These are phyloP conservation scores for Amyloporia xantha DNA, from an alignment of 768 basidiomycete genomes.

Conservation along the genomic window DNA sequence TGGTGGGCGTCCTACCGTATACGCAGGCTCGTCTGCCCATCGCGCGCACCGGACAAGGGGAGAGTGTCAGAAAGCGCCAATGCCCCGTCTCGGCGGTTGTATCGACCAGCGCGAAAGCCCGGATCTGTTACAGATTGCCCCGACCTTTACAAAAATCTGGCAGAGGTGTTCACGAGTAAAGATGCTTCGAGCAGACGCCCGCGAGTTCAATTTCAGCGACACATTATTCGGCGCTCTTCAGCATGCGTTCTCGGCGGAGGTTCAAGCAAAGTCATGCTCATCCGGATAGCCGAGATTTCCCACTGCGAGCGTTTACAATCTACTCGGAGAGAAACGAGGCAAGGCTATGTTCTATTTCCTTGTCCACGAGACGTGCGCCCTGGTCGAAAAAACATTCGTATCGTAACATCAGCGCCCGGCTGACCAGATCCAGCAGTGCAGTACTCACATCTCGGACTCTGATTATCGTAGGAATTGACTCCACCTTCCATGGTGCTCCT, in stretches of 20 bases:
- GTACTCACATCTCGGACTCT: slow-evolving; percentile 48
- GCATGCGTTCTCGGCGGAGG: slow-evolving; percentile 1
- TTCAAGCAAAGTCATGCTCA: neutral
- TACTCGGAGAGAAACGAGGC: slow-evolving; percentile 8
- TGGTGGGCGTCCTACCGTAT: neutral
- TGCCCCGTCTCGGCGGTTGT: no score
- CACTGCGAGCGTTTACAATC: neutral
- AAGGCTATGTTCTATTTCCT: slow-evolving; percentile 26
- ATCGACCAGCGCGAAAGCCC: no score
- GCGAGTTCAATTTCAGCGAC: no score
- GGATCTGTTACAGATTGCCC: no score
- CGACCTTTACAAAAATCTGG: no score
- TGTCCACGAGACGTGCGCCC: slow-evolving; percentile 36
- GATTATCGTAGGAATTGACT: slow-evolving; percentile 60
- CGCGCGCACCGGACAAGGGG: no score
- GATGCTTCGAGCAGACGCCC: no score
- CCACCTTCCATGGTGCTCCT: slow-evolving; percentile 54
- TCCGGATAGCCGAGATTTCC: neutral
- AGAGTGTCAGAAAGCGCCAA: no score
- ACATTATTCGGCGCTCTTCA: neutral
- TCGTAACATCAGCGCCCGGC: neutral
- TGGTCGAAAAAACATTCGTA: neutral
- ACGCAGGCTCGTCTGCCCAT: neutral
- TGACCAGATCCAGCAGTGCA: slow-evolving; percentile 1
- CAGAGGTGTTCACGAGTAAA: no score